phyloP scores from a whole-genome alignment of 2,329 filamentous ascomycete genomes.

The Thermomyces lanuginosus region DNA sequence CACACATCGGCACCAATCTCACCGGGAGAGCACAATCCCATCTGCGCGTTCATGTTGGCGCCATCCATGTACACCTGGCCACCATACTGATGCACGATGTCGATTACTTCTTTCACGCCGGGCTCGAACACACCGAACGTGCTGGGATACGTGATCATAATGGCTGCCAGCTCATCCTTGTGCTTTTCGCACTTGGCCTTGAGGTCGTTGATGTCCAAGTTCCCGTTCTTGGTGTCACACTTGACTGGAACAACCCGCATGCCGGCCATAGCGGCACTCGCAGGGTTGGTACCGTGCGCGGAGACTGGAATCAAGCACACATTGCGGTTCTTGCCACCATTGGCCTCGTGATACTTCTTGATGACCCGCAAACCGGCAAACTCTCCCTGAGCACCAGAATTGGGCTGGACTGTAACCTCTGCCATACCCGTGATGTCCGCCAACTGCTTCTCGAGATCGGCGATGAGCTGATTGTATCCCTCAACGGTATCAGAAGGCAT shows the following conservation, averaged over 20 bases:
- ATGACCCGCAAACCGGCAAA: slow-evolving; percentile 83
- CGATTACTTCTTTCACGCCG: slow-evolving; percentile 66
- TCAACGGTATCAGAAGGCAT: slow-evolving; percentile 45
- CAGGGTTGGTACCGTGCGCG: slow-evolving; percentile 89
- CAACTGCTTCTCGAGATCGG: slow-evolving; percentile 58
- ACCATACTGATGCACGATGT: slow-evolving; percentile 70
- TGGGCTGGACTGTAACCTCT: slow-evolving; percentile 78
- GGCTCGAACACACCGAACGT: slow-evolving; percentile 94
- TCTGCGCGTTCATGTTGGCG: slow-evolving; percentile 97
- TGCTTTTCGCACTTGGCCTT: slow-evolving; percentile 80
- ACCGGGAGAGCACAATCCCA: slow-evolving; percentile 83
- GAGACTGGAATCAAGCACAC: slow-evolving; percentile 91
- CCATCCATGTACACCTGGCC: slow-evolving; percentile 98
- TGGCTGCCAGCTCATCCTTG: slow-evolving; percentile 67
- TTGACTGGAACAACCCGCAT: slow-evolving; percentile 90
- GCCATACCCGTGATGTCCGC: slow-evolving; percentile 77
- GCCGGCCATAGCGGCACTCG: slow-evolving; percentile 86
- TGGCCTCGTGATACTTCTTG: slow-evolving; percentile 61
- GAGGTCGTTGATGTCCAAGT: slow-evolving; percentile 74
- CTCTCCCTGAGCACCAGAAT: slow-evolving; percentile 90
- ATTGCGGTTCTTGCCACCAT: slow-evolving; percentile 51
- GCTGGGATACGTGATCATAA: slow-evolving; percentile 94
- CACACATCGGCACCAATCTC: slow-evolving; percentile 94
- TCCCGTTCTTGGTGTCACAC: slow-evolving; percentile 72
- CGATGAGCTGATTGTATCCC: slow-evolving; percentile 56